Evolutionary conservation across 73 alveolate species (phyloP).

Genomic region (Tetrahymena borealis): DNA sequence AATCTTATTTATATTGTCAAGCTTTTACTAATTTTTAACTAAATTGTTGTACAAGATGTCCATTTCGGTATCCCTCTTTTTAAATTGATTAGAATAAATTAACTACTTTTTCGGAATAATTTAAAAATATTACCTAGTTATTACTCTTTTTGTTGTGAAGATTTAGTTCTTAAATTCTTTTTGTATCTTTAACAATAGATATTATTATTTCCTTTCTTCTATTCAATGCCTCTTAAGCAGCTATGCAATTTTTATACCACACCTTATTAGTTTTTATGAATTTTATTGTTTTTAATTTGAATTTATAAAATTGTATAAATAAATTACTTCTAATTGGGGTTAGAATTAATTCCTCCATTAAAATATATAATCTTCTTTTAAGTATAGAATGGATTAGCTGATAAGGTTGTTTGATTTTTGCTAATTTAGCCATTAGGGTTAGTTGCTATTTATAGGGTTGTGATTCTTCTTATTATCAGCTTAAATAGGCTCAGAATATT

Average conservation of each 20-base stretch:
- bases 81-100: too few species aligned
- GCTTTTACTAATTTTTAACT: constrained; percentile 17
- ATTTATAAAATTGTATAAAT: not conserved
- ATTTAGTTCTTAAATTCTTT: constrained; percentile 29
- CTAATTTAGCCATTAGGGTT: not conserved
- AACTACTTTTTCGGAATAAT: not conserved
- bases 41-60: constrained; percentile 21
- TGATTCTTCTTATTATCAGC: not conserved
- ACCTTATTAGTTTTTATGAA: not conserved
- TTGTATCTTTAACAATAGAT: not conserved
- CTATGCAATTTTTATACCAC: constrained; percentile 1
- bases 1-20: constrained; percentile 22
- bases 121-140: not conserved
- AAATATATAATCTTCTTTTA: not conserved
- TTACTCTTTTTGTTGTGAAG: constrained; percentile 17
- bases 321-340: not conserved
- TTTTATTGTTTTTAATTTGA: not conserved
- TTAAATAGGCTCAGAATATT: not conserved
- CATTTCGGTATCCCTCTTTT: constrained; percentile 37
- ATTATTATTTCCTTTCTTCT: constrained; percentile 22
- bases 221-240: constrained; percentile 27
- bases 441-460: not conserved
- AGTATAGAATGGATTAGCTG: not conserved
- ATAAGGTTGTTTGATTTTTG: not conserved
- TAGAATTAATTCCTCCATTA: not conserved